phyloP scores from a whole-genome alignment of 2,329 filamentous ascomycete genomes.

The Penicillium janthinellum region DNA sequence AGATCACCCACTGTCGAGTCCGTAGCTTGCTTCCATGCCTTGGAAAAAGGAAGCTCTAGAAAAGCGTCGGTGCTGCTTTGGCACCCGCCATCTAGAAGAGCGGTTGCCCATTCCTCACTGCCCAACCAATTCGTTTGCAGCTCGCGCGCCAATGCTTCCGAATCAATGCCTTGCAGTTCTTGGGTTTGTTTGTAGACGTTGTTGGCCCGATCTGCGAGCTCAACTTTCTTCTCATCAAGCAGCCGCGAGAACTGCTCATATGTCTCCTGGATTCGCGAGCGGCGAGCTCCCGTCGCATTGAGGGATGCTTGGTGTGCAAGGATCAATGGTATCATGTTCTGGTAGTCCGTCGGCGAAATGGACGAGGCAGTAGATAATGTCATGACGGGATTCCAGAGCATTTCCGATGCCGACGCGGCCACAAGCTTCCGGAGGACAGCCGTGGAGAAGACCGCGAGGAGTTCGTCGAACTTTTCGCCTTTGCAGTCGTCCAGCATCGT shows the following conservation, averaged over 20 bases:
- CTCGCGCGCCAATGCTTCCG: slow-evolving; percentile 44
- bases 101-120: slow-evolving; percentile 71
- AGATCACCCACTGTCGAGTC: slow-evolving; percentile 55
- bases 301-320: slow-evolving; percentile 73
- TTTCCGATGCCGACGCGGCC: slow-evolving; percentile 42
- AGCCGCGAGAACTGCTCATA: slow-evolving; percentile 67
- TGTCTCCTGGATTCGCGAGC: slow-evolving; percentile 59
- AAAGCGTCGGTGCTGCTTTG: slow-evolving; percentile 61
- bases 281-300: slow-evolving; percentile 59
- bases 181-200: slow-evolving; percentile 21
- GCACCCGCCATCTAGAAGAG: slow-evolving; percentile 68
- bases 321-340: slow-evolving; percentile 63
- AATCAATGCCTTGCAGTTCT: slow-evolving; percentile 41
- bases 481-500: slow-evolving; percentile 97
- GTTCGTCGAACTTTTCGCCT: slow-evolving; percentile 84
- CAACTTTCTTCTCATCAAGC: slow-evolving; percentile 63
- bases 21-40: slow-evolving; percentile 70
- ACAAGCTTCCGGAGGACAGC: slow-evolving; percentile 74
- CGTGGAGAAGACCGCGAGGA: slow-evolving; percentile 81
- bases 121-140: slow-evolving; percentile 76
- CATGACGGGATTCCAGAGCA: slow-evolving; percentile 54
- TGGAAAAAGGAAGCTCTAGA: slow-evolving; percentile 67
- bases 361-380: slow-evolving; percentile 57
- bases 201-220: slow-evolving; percentile 47
- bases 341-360: slow-evolving; percentile 36